These are phyloP conservation scores for Plasmodium vinckei DNA, from an alignment of 169 alveolate genomes.

Conservation along the genomic window DNA sequence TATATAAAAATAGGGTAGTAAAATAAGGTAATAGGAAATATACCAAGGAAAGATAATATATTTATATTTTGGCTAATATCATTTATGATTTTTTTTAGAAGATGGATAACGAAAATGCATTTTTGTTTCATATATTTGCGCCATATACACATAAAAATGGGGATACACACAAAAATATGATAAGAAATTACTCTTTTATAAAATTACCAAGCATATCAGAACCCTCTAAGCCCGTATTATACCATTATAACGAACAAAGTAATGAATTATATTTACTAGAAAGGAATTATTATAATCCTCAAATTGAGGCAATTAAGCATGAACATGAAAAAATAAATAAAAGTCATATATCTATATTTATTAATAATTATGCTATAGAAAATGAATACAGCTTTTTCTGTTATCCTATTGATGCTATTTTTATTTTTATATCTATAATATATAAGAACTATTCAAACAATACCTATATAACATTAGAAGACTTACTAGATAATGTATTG, in stretches of 20 bases:
- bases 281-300: slow-evolving; percentile 59
- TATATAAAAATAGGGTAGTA: too few relatives aligned
- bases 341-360: slow-evolving; percentile 59
- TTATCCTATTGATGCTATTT: slow-evolving; percentile 66
- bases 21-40: not conserved
- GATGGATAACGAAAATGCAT: slow-evolving; percentile 28
- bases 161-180: not conserved
- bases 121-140: slow-evolving; percentile 57
- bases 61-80: too few relatives aligned
- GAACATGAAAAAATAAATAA: slow-evolving; percentile 70
- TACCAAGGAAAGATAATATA: not conserved
- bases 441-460: slow-evolving; percentile 34
- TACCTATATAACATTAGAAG: slow-evolving; percentile 55
- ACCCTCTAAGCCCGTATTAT: slow-evolving; percentile 48
- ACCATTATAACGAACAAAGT: slow-evolving; percentile 34
- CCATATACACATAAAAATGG: not conserved
- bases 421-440: slow-evolving; percentile 43
- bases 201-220: slow-evolving; percentile 70
- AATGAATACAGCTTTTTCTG: slow-evolving; percentile 56
- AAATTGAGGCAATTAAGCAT: slow-evolving; percentile 42
- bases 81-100: too few relatives aligned
- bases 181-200: slow-evolving; percentile 41
- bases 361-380: slow-evolving; percentile 59
- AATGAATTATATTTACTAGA: slow-evolving; percentile 52
- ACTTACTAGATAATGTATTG: slow-evolving; percentile 37